A percentile compares a stretch with the other conserved stretches of the same genome.
phyloP scores from a whole-genome alignment of 106 monocot genomes.

The Chionographis japonica region DNA sequence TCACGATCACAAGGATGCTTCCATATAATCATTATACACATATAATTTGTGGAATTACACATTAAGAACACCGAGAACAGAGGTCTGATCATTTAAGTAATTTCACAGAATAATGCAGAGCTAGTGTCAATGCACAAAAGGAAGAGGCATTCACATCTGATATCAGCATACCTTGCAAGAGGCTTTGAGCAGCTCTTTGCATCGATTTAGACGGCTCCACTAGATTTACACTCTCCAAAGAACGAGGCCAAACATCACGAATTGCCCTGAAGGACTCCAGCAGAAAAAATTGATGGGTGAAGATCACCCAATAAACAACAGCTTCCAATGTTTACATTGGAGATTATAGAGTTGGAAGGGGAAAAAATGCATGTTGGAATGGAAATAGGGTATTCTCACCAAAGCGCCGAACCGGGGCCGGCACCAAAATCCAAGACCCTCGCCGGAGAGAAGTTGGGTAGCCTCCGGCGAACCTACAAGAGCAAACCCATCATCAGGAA shows the following conservation, averaged over 20 bases:
- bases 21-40: too few species aligned
- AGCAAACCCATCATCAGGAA: not conserved
- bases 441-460: conserved; percentile 71
- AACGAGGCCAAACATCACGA: conserved; percentile 83
- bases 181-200: conserved; percentile 78
- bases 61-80: too few species aligned
- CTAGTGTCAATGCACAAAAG: too few species aligned
- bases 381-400: conserved; percentile 29
- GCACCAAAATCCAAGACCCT: conserved; percentile 93
- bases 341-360: not conserved
- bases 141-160: not conserved
- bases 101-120: too few species aligned
- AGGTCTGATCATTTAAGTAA: too few species aligned
- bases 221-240: conserved; percentile 72
- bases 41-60: too few species aligned
- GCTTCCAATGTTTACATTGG: not conserved
- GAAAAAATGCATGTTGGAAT: not conserved
- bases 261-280: conserved; percentile 60
- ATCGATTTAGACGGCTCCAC: conserved; percentile 94
- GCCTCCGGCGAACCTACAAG: conserved; percentile 57
- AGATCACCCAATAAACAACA: not conserved
- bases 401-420: conserved; percentile 86
- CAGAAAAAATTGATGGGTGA: not conserved
- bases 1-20: too few species aligned
- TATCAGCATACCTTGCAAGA: conserved; percentile 53